A percentile compares a stretch with the other conserved stretches of the same genome.
Conservation (phyloP, 208 protist species). For the Crithidia expoeki region DNA sequence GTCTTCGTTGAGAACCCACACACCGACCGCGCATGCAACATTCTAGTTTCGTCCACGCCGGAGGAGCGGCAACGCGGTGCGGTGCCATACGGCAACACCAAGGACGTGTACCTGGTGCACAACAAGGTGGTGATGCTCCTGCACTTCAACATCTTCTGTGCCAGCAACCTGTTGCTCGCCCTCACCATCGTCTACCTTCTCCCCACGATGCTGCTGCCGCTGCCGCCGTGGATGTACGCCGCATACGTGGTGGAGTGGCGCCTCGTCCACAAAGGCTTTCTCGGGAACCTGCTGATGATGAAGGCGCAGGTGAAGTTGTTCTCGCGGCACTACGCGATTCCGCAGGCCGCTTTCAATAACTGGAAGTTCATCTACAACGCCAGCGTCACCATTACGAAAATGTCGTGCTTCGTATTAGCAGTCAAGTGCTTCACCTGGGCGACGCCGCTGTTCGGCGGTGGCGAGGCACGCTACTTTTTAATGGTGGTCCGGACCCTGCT, state of each 20-base stretch:
- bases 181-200: conserved; percentile 70
- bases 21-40: conserved; percentile 82
- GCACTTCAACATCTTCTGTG: conserved; percentile 80
- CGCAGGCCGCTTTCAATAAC: conserved; percentile 83
- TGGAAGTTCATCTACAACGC: conserved; percentile 93
- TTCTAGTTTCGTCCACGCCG: conserved; percentile 18
- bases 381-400: conserved; percentile 67
- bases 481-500: conserved; percentile 59
- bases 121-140: conserved; percentile 78
- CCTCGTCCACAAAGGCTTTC: conserved; percentile 67
- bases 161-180: conserved; percentile 80
- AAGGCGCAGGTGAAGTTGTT: conserved; percentile 82
- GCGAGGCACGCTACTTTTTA: conserved; percentile 49
- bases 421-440: conserved; percentile 53
- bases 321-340: conserved; percentile 67
- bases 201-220: conserved; percentile 49
- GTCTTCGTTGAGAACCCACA: conserved; percentile 94
- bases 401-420: conserved; percentile 53
- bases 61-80: conserved; percentile 50
- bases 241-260: conserved; percentile 85
- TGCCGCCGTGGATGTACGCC: conserved; percentile 53
- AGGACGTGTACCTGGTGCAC: conserved; percentile 48
- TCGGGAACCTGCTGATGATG: conserved; percentile 79
- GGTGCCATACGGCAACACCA: conserved; percentile 52
- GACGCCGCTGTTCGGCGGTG: conserved; percentile 41